Evolutionary conservation across 495 filamentous ascomycete species (phyloP).

Genomic region (Podospora pseudopauciseta): DNA sequence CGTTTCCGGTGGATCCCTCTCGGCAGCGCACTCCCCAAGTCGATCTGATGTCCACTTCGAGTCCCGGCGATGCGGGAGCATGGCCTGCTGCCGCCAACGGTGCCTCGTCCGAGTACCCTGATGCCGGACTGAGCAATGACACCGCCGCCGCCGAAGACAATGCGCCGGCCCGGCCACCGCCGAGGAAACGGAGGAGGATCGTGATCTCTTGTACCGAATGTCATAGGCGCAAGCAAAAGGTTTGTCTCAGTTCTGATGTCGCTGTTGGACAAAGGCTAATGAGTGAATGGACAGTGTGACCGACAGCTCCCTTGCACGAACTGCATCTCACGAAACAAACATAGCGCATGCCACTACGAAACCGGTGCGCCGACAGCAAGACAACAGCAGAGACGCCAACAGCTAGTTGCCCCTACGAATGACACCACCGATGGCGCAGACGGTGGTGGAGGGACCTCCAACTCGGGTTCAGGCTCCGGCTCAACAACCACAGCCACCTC

Average conservation of each 20-base stretch:
- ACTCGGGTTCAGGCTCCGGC: not conserved
- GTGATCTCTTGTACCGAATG: slow-evolving; percentile 63
- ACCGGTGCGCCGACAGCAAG: slow-evolving; percentile 46
- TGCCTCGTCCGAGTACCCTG: not conserved
- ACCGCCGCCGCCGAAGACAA: not conserved
- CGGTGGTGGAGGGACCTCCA: not conserved
- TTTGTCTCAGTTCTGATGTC: slow-evolving; percentile 15
- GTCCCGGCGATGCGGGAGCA: not conserved
- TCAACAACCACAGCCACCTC: slow-evolving; percentile 10
- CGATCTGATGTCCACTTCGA: not conserved
- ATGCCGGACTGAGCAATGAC: not conserved
- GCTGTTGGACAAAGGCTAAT: not conserved
- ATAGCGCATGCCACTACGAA: slow-evolving; percentile 49
- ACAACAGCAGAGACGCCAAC: slow-evolving; percentile 21
- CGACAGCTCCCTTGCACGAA: slow-evolving; percentile 59
- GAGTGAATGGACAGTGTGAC: slow-evolving; percentile 46
- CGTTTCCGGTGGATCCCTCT: not conserved
- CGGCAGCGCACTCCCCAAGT: not conserved
- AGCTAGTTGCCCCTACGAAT: slow-evolving; percentile 3
- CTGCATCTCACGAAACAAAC: slow-evolving; percentile 52
- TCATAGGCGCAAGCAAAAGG: slow-evolving; percentile 62
- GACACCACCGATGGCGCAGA: slow-evolving; percentile 12
- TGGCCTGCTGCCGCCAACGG: not conserved
- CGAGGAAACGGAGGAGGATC: slow-evolving; percentile 55
- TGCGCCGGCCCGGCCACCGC: slow-evolving; percentile 27